A percentile compares a stretch with the other conserved stretches of the same genome.
These are phyloP conservation scores for Beauveria medogensis DNA, from an alignment of 2,329 filamentous ascomycete genomes.

Conservation along the genomic window DNA sequence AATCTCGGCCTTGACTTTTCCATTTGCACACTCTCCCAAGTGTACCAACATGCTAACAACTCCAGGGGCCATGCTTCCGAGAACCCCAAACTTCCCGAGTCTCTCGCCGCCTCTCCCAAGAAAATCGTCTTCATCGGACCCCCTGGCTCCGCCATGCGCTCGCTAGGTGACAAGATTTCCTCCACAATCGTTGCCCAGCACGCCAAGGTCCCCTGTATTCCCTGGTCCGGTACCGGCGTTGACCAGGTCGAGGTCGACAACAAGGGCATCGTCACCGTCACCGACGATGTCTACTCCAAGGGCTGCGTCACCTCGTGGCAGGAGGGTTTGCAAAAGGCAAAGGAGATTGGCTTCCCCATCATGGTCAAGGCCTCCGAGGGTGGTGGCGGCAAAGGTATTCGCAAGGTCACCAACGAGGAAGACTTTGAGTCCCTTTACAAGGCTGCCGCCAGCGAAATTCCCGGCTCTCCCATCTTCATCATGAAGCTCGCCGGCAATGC, in stretches of 20 bases:
- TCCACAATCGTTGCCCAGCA: slow-evolving; percentile 99
- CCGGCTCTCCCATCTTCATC: slow-evolving; percentile 98
- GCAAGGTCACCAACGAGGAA: slow-evolving; percentile 81
- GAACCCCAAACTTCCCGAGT: slow-evolving; percentile 95
- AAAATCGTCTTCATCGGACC: slow-evolving; percentile 99
- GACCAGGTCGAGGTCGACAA: slow-evolving; percentile 70
- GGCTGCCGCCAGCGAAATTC: slow-evolving; percentile 93
- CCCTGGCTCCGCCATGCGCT: slow-evolving; percentile 96
- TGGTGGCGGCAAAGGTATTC: slow-evolving; percentile 98
- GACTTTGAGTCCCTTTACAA: slow-evolving; percentile 85
- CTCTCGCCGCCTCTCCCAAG: slow-evolving; percentile 88
- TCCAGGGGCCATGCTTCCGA: slow-evolving; percentile 91
- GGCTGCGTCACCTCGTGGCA: slow-evolving; percentile 86
- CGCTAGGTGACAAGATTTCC: slow-evolving; percentile 98
- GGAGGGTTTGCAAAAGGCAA: slow-evolving; percentile 80
- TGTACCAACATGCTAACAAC: background rate
- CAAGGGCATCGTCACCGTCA: slow-evolving; percentile 84
- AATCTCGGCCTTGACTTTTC: too few species aligned
- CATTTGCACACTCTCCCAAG: background rate
- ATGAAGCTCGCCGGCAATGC: slow-evolving; percentile 99
- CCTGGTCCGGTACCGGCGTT: slow-evolving; percentile 97
- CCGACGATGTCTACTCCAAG: slow-evolving; percentile 75
- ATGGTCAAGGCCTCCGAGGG: slow-evolving; percentile 99
- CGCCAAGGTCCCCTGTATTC: slow-evolving; percentile 91
- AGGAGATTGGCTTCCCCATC: slow-evolving; percentile 92